Base-by-base conservation (phyloP, 176 grass and related monocot genomes). In the Hsuehochloa calcarea region DNA sequence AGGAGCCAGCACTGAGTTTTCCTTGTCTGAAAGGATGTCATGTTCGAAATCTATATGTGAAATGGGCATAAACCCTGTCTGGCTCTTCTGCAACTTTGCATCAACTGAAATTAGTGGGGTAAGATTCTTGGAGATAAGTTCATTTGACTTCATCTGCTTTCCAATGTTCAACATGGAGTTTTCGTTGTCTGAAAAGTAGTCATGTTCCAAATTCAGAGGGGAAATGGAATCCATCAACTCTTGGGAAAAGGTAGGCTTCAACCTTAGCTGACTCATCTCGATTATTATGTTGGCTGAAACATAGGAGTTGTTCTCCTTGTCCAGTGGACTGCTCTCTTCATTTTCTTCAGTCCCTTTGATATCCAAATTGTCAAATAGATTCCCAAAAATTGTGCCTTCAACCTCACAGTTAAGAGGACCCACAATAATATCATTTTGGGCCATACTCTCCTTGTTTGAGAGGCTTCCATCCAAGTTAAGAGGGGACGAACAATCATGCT, bases 301-400 rank as follows among this genome's bases (percentile, higher is more conserved):
- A 70, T 75, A 37, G 9, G 86, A 90, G 34, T 55, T 71, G 70
- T 90, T 91, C 80, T 97, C 89, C 78, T 88, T 88, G 79, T 90
- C 87, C 20, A 82, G 41, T 84, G 44, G 34, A 79, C 75, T 86
- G 78, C 6, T 77, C 31, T 82, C 85, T 87, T 93, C 74, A 50
- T 88, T 81, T 62, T 60, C 86, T 76, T 91, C 81, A 54, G 34
- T 80, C 68, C 43, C 84, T 85, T 77, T 70, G 11, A 37, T 77
- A 85, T 82, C 62, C 60, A 81, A 83, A 82, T 80, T 89, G 78
- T 86, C 89, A 87, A 91, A 85, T 76, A 89, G 68, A 84, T 38
- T 76, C 13, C 54, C 76, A 75, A 22, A 71, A 54, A 22, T 58
- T 61, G 51, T 79, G 63, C 73, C 78, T 81, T 87, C 80, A 68